Evolutionary conservation across 352 stramenopile genomes (phyloP).

Genomic region (Pythium dissimile): DNA sequence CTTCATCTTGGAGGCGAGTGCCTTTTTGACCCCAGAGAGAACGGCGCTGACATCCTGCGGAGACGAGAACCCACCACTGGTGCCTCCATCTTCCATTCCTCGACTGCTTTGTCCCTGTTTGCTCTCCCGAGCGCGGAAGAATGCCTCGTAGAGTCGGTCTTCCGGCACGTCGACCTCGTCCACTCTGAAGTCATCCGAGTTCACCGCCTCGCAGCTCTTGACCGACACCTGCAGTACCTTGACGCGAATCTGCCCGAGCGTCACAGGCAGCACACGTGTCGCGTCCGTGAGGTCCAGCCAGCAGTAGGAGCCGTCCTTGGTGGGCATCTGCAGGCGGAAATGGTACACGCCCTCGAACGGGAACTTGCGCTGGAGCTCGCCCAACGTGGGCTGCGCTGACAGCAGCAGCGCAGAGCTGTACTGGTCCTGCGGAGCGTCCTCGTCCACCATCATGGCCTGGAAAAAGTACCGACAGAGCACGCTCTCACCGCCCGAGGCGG

Average conservation of each 20-base stretch:
- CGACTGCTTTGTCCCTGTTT: conserved; percentile 9
- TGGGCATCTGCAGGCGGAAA: conserved; percentile 61
- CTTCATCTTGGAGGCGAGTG: conserved; percentile 80
- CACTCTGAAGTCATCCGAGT: conserved; percentile 1
- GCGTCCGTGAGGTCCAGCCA: conserved; percentile 77
- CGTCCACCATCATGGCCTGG: conserved; percentile 67
- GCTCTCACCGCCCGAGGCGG: conserved; percentile 7
- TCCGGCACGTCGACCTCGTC: conserved; percentile 61
- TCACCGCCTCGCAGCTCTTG: conserved; percentile 8
- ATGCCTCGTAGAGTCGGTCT: conserved; percentile 58
- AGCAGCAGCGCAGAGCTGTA: conserved; percentile 62
- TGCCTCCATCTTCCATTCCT: neutral
- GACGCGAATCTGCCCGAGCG: conserved; percentile 47
- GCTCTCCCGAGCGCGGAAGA: conserved; percentile 49
- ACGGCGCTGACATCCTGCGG: conserved; percentile 56
- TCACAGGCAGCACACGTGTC: conserved; percentile 35
- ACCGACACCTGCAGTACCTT: conserved; percentile 74
- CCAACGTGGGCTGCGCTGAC: conserved; percentile 55
- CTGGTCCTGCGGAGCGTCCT: conserved; percentile 37
- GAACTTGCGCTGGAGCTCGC: conserved; percentile 63
- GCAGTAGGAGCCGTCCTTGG: conserved; percentile 42
- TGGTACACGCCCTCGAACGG: conserved; percentile 74
- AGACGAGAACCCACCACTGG: conserved; percentile 5
- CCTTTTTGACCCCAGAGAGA: conserved; percentile 74
- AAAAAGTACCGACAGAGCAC: conserved; percentile 86